Percentiles rank a stretch among this genome's conserved stretches.
These are phyloP conservation scores for Oldenlandia corymbosa DNA, from an alignment of 257 asterid species.

Conservation along the genomic window DNA sequence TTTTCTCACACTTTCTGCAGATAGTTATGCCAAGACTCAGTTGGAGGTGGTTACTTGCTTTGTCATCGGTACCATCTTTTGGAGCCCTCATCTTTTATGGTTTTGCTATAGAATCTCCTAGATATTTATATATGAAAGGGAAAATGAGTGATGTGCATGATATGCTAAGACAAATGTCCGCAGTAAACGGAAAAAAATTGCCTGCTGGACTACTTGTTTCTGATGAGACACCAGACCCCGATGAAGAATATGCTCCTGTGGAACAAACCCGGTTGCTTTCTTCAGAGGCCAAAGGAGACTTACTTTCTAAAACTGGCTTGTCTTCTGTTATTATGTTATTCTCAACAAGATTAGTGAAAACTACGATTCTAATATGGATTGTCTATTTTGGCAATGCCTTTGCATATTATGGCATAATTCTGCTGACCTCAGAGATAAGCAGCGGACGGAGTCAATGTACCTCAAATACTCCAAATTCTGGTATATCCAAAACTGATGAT, in stretches of 20 bases:
- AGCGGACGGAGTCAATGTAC: conserved; percentile 46
- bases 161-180: conserved; percentile 45
- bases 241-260: conserved; percentile 23
- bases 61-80: conserved; percentile 62
- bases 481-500: conserved; percentile 18
- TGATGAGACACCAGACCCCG: conserved; percentile 20
- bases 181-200: conserved; percentile 38
- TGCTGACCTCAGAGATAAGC: conserved; percentile 73
- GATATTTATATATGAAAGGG: conserved; percentile 49
- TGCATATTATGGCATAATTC: conserved; percentile 62
- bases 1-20: conserved; percentile 24
- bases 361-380: conserved; percentile 59
- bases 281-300: conserved; percentile 5
- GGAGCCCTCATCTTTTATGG: conserved; percentile 47
- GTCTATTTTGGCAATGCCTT: conserved; percentile 57
- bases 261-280: conserved; percentile 32
- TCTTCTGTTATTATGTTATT: conserved; percentile 38
- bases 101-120: conserved; percentile 59
- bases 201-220: conserved; percentile 54
- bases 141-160: conserved; percentile 41
- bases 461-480: conserved; percentile 15
- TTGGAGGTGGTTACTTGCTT: conserved; percentile 79
- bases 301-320: conserved; percentile 24
- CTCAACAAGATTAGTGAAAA: conserved; percentile 38
- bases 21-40: conserved; percentile 56